Evolutionary conservation across 192 early-diverging fungal species (phyloP).

Genomic region (Rhizoclosmatium globosum): DNA sequence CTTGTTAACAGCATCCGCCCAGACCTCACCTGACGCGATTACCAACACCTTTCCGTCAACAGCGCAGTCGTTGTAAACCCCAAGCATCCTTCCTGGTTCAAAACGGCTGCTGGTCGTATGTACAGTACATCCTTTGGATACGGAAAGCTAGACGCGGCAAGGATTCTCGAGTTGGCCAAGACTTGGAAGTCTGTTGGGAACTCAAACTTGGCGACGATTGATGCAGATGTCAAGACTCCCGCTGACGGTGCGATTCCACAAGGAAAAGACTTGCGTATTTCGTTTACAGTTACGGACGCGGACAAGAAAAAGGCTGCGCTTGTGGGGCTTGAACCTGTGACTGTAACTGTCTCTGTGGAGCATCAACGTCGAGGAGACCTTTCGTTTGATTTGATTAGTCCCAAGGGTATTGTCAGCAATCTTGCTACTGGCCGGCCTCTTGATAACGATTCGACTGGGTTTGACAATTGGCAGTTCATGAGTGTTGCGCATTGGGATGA

Average conservation of each 20-base stretch:
- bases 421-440: conserved; percentile 69
- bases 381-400: conserved; percentile 80
- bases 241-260: conserved; percentile 58
- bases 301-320: conserved; percentile 40
- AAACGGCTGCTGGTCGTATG: conserved; percentile 70
- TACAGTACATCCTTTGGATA: conserved; percentile 96
- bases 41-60: conserved; percentile 85
- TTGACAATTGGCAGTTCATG: conserved; percentile 93
- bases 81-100: conserved; percentile 77
- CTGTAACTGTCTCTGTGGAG: conserved; percentile 81
- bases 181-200: conserved; percentile 67
- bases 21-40: conserved; percentile 94
- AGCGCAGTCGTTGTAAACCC: conserved; percentile 78
- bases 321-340: conserved; percentile 82
- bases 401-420: conserved; percentile 68
- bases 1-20: conserved; percentile 78
- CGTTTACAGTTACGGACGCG: conserved; percentile 1
- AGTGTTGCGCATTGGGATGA: conserved; percentile 98
- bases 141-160: conserved; percentile 87
- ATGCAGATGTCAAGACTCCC: not conserved
- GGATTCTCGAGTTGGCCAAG: conserved; percentile 82
- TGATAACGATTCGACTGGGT: conserved; percentile 76
- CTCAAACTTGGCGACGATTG: conserved; percentile 66
- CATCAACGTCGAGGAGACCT: conserved; percentile 88
- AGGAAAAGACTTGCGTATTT: conserved; percentile 15